A percentile compares a stretch with the other conserved stretches of the same genome.
Evolutionary conservation across 768 basidiomycete species (phyloP).

Genomic region (Leccinum olivaceopallidum): DNA sequence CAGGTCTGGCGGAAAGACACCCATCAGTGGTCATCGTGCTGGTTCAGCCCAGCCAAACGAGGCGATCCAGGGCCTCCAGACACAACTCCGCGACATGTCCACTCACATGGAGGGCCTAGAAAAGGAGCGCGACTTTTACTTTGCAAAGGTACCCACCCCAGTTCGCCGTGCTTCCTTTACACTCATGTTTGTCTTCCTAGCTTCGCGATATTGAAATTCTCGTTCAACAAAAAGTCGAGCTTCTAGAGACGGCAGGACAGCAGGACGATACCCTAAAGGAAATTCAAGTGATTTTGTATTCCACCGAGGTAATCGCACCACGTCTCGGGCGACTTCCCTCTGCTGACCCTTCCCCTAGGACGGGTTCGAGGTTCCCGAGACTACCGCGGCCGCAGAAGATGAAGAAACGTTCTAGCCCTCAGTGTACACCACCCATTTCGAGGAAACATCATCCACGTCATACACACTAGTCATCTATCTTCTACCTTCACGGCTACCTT

Average conservation of each 20-base stretch:
- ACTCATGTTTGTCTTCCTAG: conserved; percentile 41
- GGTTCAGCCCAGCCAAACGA: conserved; percentile 69
- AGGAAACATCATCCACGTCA: conserved; percentile 11
- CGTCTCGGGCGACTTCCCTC: neutral
- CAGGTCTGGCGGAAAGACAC: conserved; percentile 71
- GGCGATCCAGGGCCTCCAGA: conserved; percentile 64
- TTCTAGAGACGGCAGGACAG: conserved; percentile 53
- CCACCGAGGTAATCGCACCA: conserved; percentile 75
- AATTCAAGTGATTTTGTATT: conserved; percentile 92
- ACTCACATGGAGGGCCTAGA: conserved; percentile 86
- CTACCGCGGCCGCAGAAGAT: conserved; percentile 56
- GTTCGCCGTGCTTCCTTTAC: conserved; percentile 6
- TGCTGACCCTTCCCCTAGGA: conserved; percentile 52
- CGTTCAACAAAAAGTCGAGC: conserved; percentile 77
- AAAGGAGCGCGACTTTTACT: conserved; percentile 99
- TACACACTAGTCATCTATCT: conserved; percentile 9
- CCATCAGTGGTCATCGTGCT: conserved; percentile 65
- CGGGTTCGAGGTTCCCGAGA: conserved; percentile 90
- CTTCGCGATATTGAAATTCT: conserved; percentile 96
- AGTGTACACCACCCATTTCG: conserved; percentile 18
- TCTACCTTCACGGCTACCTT: conserved; percentile 7
- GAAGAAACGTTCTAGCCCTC: conserved; percentile 70
- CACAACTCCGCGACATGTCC: conserved; percentile 81
- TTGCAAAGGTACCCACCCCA: conserved; percentile 74
- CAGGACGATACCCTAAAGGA: conserved; percentile 65